Percentiles rank a stretch among this genome's conserved stretches.
Evolutionary conservation across 768 basidiomycete genomes (phyloP).

Genomic region (Leucocoprinus birnbaumii): DNA sequence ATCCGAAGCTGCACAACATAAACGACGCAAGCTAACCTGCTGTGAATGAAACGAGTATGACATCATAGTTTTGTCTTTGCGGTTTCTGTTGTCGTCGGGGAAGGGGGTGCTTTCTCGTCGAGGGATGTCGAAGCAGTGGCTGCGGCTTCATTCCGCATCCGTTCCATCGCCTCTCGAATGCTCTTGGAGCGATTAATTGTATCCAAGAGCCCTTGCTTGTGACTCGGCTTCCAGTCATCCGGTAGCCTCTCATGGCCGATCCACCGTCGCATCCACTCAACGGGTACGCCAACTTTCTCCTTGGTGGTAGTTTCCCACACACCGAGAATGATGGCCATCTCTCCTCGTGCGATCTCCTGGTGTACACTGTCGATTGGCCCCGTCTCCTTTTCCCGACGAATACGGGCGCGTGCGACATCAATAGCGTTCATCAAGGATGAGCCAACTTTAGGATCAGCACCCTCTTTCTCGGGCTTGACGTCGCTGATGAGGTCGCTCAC

Average conservation of each 20-base stretch:
- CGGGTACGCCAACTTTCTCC: conserved; percentile 37
- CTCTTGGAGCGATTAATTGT: conserved; percentile 29
- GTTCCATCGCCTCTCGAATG: conserved; percentile 26
- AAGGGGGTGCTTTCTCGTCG: neutral
- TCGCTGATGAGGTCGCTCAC: conserved; percentile 36
- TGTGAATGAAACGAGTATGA: neutral
- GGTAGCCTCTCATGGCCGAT: conserved; percentile 51
- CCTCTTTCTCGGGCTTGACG: conserved; percentile 25
- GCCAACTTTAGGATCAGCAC: conserved; percentile 19
- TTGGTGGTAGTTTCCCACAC: conserved; percentile 44
- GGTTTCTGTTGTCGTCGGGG: no score
- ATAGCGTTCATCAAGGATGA: conserved; percentile 32
- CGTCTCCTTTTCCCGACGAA: conserved; percentile 47
- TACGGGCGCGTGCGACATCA: conserved; percentile 48
- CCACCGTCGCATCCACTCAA: conserved; percentile 48
- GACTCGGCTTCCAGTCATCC: conserved; percentile 37
- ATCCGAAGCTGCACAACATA: neutral
- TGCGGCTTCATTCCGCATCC: conserved; percentile 15
- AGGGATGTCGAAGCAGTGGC: neutral
- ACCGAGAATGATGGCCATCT: conserved; percentile 63
- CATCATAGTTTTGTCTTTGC: neutral
- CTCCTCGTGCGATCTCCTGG: conserved; percentile 62
- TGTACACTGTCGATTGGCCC: conserved; percentile 41
- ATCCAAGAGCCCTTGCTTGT: conserved; percentile 31
- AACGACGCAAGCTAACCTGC: neutral